phyloP scores from a whole-genome alignment of 441 rosid genomes.

The Adansonia gregorii region DNA sequence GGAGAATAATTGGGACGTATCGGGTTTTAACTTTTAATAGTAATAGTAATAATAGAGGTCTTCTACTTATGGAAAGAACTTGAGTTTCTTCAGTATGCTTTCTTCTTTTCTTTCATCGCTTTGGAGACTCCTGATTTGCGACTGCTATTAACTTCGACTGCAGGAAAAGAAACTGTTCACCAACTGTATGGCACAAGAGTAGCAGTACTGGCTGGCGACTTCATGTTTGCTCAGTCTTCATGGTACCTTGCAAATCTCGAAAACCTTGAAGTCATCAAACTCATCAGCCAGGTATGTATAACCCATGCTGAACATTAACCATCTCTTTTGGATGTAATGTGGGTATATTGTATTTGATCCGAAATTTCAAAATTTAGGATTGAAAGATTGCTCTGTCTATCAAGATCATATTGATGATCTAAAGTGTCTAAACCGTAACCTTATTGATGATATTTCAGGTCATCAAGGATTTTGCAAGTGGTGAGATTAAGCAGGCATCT shows the following conservation, averaged over 20 bases:
- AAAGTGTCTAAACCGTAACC: too few species aligned
- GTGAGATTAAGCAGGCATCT: constrained; percentile 95
- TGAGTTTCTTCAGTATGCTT: background rate
- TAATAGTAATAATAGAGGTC: background rate
- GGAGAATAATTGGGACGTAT: background rate
- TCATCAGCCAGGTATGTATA: constrained; percentile 76
- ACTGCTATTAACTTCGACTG: constrained; percentile 4
- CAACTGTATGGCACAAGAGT: constrained; percentile 84
- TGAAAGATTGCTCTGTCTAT: background rate
- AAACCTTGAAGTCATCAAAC: constrained; percentile 87
- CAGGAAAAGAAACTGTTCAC: constrained; percentile 88
- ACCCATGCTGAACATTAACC: background rate
- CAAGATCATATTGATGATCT: too few species aligned
- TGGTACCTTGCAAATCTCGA: constrained; percentile 96
- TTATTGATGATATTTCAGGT: constrained; percentile 48
- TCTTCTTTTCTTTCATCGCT: background rate
- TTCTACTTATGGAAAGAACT: constrained; percentile 2
- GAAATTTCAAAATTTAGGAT: background rate
- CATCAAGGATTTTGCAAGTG: constrained; percentile 94
- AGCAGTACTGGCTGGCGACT: constrained; percentile 89
- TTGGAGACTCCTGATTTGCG: background rate
- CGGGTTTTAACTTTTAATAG: background rate
- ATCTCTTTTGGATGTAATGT: background rate
- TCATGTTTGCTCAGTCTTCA: constrained; percentile 95
- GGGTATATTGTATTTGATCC: background rate